phyloP scores from a whole-genome alignment of 352 stramenopile genomes.

The Globisporangium polare region DNA sequence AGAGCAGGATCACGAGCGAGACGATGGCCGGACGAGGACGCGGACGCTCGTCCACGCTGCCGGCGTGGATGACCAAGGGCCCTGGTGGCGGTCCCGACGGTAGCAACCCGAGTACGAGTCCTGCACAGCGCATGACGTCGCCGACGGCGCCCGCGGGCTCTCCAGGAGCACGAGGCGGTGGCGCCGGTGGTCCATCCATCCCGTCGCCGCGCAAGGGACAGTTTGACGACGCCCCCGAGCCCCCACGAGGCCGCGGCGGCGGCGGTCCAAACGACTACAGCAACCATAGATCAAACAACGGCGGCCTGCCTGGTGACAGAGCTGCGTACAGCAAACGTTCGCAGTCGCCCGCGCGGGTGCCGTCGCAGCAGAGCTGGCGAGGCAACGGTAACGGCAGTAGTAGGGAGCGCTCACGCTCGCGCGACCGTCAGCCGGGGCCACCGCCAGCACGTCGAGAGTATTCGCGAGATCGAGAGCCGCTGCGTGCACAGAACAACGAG shows the following conservation, averaged over 20 bases:
- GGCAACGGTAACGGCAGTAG: neutral
- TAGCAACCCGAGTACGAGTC: neutral
- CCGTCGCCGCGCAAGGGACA: slow-evolving; percentile 39
- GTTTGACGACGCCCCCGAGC: slow-evolving; percentile 63
- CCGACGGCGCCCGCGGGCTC: neutral
- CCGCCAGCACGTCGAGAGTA: slow-evolving; percentile 6
- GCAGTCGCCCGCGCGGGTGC: slow-evolving; percentile 2
- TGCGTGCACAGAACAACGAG: neutral
- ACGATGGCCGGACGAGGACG: slow-evolving; percentile 78
- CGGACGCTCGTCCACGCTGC: slow-evolving; percentile 64
- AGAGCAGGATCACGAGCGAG: slow-evolving; percentile 1
- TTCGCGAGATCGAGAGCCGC: slow-evolving; percentile 7
- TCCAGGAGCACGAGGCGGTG: neutral
- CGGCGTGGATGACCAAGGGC: slow-evolving; percentile 84
- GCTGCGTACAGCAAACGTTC: slow-evolving; percentile 10
- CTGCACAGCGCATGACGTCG: neutral
- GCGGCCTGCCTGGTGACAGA: neutral
- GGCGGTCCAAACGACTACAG: slow-evolving; percentile 3
- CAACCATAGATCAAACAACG: slow-evolving; percentile 3
- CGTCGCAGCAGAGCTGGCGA: slow-evolving; percentile 20
- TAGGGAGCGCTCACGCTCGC: slow-evolving; percentile 22
- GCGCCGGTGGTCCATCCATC: slow-evolving; percentile 8
- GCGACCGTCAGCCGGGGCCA: slow-evolving; percentile 14
- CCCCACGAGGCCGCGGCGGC: slow-evolving; percentile 11
- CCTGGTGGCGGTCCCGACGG: neutral